phyloP scores from a whole-genome alignment of 352 stramenopile species.

The Thalassiosira mediterranea region DNA sequence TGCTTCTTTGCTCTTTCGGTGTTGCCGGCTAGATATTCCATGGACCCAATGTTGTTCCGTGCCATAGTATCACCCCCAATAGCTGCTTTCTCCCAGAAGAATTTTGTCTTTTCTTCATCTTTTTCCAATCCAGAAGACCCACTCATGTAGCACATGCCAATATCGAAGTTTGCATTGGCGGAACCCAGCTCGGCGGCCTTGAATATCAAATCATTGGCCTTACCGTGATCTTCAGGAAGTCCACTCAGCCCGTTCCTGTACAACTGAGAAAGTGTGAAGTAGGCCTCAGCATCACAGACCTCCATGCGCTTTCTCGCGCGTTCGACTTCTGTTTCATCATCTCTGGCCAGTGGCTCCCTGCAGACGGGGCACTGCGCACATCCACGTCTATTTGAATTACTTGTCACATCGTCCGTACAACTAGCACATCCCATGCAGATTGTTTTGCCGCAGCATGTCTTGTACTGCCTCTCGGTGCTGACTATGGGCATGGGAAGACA shows the following conservation, averaged over 20 bases:
- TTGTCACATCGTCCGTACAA: not conserved
- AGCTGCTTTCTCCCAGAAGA: slow-evolving; percentile 11
- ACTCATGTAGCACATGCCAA: not conserved
- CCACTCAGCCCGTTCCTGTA: not conserved
- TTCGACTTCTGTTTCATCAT: not conserved
- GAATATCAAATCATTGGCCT: slow-evolving; percentile 10
- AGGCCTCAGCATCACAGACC: not conserved
- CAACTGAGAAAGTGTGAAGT: not conserved
- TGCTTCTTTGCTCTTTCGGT: slow-evolving; percentile 22
- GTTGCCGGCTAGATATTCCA: slow-evolving; percentile 6
- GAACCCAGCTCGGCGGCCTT: slow-evolving; percentile 1
- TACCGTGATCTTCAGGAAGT: slow-evolving; percentile 6
- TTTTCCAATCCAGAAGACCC: slow-evolving; percentile 12
- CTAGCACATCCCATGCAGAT: not conserved
- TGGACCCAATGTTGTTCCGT: slow-evolving; percentile 4
- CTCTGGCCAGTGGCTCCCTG: not conserved
- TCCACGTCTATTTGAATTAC: not conserved
- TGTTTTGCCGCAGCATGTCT: slow-evolving; percentile 7
- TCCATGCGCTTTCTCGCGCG: not conserved
- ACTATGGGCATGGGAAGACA: slow-evolving; percentile 1
- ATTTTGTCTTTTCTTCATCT: slow-evolving; percentile 11
- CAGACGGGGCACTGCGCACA: slow-evolving; percentile 14
- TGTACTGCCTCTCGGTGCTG: not conserved
- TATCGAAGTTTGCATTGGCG: not conserved
- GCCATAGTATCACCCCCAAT: slow-evolving; percentile 11